Evolutionary conservation across 2,329 filamentous ascomycete genomes (phyloP).

Genomic region (Stagonosporopsis rhizophila): DNA sequence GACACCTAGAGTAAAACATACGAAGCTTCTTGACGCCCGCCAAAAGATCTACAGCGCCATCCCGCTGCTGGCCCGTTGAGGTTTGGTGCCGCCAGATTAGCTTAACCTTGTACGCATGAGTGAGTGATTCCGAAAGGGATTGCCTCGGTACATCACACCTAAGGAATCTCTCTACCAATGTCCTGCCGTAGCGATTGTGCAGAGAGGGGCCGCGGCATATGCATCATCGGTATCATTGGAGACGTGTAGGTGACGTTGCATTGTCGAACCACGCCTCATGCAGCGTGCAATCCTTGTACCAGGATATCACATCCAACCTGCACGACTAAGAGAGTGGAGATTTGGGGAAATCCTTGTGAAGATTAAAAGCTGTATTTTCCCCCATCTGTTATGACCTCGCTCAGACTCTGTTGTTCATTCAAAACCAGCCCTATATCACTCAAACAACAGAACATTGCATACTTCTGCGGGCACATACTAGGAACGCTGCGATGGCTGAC

Average conservation of each 20-base stretch:
- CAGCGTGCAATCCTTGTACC: slow-evolving; percentile 18
- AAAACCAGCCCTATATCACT: neutral
- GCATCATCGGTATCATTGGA: slow-evolving; percentile 7
- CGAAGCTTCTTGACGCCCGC: slow-evolving; percentile 14
- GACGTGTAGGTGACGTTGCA: slow-evolving; percentile 16
- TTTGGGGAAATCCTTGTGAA: slow-evolving; percentile 6
- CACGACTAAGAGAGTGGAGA: slow-evolving; percentile 6
- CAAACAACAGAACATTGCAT: neutral
- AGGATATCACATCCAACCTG: slow-evolving; percentile 6
- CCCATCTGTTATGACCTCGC: neutral
- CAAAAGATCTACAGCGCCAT: slow-evolving; percentile 32
- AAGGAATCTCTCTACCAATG: slow-evolving; percentile 1
- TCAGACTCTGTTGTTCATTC: neutral
- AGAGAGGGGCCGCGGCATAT: slow-evolving; percentile 7
- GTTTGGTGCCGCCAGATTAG: slow-evolving; percentile 19
- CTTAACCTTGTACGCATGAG: slow-evolving; percentile 14
- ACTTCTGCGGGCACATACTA: too few species aligned
- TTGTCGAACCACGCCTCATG: slow-evolving; percentile 13
- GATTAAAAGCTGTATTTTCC: slow-evolving; percentile 6
- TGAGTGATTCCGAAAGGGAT: slow-evolving; percentile 26
- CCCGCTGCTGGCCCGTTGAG: slow-evolving; percentile 24
- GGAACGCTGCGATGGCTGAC: slow-evolving; percentile 20
- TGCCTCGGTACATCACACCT: slow-evolving; percentile 22
- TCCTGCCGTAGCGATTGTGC: neutral
- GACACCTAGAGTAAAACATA: slow-evolving; percentile 14